Conservation (phyloP, 164 flowering plant genomes). For the Vitis cinerea region DNA sequence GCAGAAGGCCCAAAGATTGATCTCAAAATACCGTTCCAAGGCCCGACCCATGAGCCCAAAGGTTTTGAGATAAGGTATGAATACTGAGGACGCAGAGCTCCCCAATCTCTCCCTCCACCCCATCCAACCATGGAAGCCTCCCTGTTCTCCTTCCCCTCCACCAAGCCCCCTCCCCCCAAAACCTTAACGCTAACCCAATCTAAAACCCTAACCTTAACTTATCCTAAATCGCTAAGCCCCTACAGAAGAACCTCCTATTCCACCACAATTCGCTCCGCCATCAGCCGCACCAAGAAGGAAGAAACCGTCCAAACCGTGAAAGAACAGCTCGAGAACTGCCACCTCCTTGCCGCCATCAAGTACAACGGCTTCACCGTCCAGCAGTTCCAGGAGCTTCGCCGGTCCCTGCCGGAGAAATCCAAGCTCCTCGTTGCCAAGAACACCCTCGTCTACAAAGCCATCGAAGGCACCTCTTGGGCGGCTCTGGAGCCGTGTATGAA, state of each 20-base stretch:
- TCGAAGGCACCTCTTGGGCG: conserved; percentile 89
- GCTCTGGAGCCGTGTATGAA: conserved; percentile 85
- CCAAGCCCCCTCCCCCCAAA: conserved; percentile 31
- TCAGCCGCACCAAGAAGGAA: conserved; percentile 81
- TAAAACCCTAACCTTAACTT: conserved; percentile 18
- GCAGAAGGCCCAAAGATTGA: too few species aligned
- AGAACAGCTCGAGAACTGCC: conserved; percentile 67
- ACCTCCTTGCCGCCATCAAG: conserved; percentile 79
- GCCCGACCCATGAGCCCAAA: too few species aligned
- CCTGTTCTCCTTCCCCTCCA: conserved; percentile 42
- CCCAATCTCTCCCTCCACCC: too few species aligned
- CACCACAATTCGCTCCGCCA: conserved; percentile 53
- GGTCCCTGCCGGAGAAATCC: conserved; percentile 58
- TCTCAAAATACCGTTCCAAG: too few species aligned
- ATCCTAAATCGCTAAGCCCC: too few species aligned
- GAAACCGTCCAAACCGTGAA: conserved; percentile 74
- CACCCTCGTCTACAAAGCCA: conserved; percentile 75
- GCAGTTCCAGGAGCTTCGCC: conserved; percentile 75
- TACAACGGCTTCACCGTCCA: conserved; percentile 89
- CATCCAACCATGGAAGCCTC: conserved; percentile 52
- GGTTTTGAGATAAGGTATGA: too few species aligned
- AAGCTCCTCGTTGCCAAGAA: conserved; percentile 85
- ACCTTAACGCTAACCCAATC: conserved; percentile 32
- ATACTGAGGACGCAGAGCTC: too few species aligned
- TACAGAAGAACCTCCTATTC: not conserved